Evolutionary conservation across 2,329 filamentous ascomycete species (phyloP), one percentile per base, ranked within the genome.

Genomic region (Sodiomyces alkalinus): DNA sequence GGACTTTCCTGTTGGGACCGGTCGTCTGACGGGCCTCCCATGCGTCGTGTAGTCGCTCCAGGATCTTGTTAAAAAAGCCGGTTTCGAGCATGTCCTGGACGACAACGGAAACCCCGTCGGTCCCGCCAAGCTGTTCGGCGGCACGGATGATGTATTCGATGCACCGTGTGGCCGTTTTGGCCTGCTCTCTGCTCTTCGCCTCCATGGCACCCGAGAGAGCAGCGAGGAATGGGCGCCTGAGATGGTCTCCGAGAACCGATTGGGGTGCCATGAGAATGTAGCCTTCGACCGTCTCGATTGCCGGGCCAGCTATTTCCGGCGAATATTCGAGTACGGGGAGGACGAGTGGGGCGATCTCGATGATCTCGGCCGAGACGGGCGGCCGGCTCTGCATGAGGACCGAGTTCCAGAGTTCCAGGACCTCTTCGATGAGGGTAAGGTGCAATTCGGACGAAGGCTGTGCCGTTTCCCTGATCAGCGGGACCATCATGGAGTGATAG

Each of bases 351-450:
- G 72, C 63, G 19, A 87, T 60, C 4, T 61, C 56, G 4, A 79
- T 49, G n/a, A 86, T 54, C 10, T 74, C 70, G 1, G 62, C 53
- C 1, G 71, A 63, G 3, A 74, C 55, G 1, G 78, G 74, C 9
- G 69, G 55, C 6, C 65, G 62, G 33, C 74, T 75, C 42, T 82
- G 72, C 36, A 62, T 61, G 20, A 86, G 52, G 8, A 94, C 72
- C 2, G 78, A 71, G 19, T 68, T 65, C 87, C 87, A 96, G 3
- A 98, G 67, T 31, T 94, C 86, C 10, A 96, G 60, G 0, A 83
- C 81, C 48, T 98, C 90, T 36, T 96, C 90, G 9, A 93, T 71
- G 8, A 98, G 68, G 43, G 92, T 90, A 3, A 86, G 56, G 40
- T 81, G 73, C 22, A 80, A 63, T 21, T 80, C 70, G 2, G 82